Conservation (phyloP, 345 rosid species). For the Populus davidiana region DNA sequence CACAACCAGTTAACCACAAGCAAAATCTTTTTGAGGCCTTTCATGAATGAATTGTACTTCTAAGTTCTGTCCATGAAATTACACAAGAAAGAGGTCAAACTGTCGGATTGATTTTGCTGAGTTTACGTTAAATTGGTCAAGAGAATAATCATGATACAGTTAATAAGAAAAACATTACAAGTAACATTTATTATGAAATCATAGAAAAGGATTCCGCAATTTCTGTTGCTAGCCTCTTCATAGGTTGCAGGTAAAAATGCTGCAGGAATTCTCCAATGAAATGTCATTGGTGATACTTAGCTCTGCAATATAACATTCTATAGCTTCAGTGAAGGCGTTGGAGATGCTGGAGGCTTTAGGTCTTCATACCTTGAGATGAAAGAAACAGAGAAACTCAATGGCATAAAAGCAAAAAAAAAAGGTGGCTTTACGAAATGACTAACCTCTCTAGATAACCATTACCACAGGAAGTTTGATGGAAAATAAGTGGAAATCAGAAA, state of each 20-base stretch:
- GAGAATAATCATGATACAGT: neutral
- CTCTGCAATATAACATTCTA: neutral
- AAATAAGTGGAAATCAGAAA: constrained; percentile 1
- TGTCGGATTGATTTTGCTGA: neutral
- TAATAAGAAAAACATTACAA: neutral
- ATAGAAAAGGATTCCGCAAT: constrained; percentile 1
- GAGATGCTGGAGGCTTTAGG: constrained; percentile 30
- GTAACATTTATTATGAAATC: neutral
- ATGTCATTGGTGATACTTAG: neutral
- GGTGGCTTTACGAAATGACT: neutral
- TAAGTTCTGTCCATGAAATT: neutral
- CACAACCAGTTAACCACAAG: neutral
- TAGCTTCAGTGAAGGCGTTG: constrained; percentile 8
- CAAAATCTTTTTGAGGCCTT: neutral
- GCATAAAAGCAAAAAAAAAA: neutral
- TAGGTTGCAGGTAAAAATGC: neutral
- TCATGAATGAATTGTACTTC: neutral
- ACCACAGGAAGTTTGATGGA: neutral
- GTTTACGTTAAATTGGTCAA: neutral
- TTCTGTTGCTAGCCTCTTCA: constrained; percentile 16
- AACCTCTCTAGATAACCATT: neutral
- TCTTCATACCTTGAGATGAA: constrained; percentile 27
- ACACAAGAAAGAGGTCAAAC: neutral
- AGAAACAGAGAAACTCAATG: neutral
- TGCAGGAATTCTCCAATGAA: neutral